A percentile compares a stretch with the other conserved stretches of the same genome.
These are phyloP conservation scores for Jasminum sambac DNA, from an alignment of 257 asterid genomes.

Conservation along the genomic window DNA sequence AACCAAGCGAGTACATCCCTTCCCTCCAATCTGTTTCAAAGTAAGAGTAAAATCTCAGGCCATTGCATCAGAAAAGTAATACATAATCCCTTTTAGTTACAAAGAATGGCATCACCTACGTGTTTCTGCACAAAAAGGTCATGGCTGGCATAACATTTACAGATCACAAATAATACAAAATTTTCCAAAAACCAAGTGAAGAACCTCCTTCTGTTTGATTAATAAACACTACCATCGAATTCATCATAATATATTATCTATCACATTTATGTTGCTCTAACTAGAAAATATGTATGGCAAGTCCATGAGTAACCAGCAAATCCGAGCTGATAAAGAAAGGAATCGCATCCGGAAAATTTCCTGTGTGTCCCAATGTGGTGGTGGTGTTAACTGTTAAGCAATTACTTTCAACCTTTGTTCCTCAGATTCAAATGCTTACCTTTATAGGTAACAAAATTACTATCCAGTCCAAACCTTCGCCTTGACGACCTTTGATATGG, in stretches of 20 bases:
- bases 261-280: not conserved
- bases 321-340: not conserved
- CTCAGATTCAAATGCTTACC: not conserved
- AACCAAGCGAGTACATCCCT: too few species aligned
- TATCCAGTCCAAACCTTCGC: not conserved
- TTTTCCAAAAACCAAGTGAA: not conserved
- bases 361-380: not conserved
- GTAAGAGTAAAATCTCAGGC: too few species aligned
- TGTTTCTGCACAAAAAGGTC: not conserved
- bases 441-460: not conserved
- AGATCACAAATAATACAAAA: not conserved
- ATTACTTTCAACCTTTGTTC: not conserved
- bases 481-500: not conserved
- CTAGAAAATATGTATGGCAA: not conserved
- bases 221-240: not conserved
- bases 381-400: not conserved
- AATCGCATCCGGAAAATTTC: not conserved
- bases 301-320: not conserved
- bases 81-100: too few species aligned
- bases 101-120: not conserved
- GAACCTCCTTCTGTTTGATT: not conserved
- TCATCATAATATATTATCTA: not conserved
- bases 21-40: too few species aligned
- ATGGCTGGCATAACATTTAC: not conserved
- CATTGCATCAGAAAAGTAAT: too few species aligned